These are phyloP conservation scores for Taiozyma sp. DNA, from an alignment of 1,139 yeast species.

Conservation along the genomic window DNA sequence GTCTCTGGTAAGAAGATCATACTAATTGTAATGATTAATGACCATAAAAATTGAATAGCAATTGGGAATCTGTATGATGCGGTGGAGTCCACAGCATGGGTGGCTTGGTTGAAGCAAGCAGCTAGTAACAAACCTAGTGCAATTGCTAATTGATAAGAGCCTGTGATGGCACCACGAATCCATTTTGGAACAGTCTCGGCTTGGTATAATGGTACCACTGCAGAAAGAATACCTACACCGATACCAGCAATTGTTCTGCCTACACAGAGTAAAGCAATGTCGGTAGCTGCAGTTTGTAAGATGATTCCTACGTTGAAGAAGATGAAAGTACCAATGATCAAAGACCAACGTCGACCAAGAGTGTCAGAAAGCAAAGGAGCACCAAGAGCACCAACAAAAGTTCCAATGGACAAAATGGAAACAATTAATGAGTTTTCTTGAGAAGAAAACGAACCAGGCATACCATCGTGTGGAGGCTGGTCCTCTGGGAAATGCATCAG, in stretches of 20 bases:
- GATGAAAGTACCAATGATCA: slow-evolving; percentile 45
- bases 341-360: slow-evolving; percentile 53
- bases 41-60: slow-evolving; percentile 50
- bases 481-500: slow-evolving; percentile 35
- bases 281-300: slow-evolving; percentile 54
- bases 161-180: slow-evolving; percentile 62
- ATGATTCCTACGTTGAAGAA: slow-evolving; percentile 55
- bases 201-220: slow-evolving; percentile 62
- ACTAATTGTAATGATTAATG: slow-evolving; percentile 48
- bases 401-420: slow-evolving; percentile 51
- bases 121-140: slow-evolving; percentile 67
- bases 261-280: slow-evolving; percentile 41
- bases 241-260: slow-evolving; percentile 61
- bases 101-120: slow-evolving; percentile 61
- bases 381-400: slow-evolving; percentile 48
- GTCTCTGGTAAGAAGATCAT: slow-evolving; percentile 60
- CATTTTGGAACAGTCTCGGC: slow-evolving; percentile 66
- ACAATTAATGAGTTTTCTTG: slow-evolving; percentile 53
- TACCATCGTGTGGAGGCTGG: slow-evolving; percentile 11
- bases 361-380: slow-evolving; percentile 55
- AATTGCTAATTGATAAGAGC: slow-evolving; percentile 62
- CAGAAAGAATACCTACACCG: slow-evolving; percentile 65
- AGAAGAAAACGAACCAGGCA: slow-evolving; percentile 37
- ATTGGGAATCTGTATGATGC: slow-evolving; percentile 63
- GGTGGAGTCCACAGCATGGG: slow-evolving; percentile 42